Percentiles rank a stretch among this genome's conserved stretches.
These are phyloP conservation scores for Candolleomyces eurysporus DNA, from an alignment of 768 basidiomycete genomes.

Conservation along the genomic window DNA sequence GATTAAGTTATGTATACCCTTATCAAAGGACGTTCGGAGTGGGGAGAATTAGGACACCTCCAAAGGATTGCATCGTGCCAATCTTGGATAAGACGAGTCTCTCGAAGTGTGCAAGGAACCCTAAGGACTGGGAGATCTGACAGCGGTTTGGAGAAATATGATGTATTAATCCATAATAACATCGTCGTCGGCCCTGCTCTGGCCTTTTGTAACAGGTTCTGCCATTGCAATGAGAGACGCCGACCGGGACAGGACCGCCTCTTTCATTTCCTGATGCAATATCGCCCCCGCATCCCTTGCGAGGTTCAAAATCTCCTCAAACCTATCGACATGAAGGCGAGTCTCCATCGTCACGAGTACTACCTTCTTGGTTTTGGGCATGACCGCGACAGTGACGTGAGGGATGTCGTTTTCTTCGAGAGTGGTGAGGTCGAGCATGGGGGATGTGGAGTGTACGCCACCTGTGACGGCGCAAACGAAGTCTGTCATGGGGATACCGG, in stretches of 20 bases:
- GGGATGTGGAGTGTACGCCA: constrained; percentile 78
- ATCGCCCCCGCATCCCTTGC: constrained; percentile 76
- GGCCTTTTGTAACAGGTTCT: constrained; percentile 36
- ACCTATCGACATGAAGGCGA: constrained; percentile 87
- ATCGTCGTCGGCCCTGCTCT: constrained; percentile 9
- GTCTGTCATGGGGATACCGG: constrained; percentile 88
- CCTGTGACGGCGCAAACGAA: constrained; percentile 89
- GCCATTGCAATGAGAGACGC: constrained; percentile 60
- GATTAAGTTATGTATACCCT: not conserved
- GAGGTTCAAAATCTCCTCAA: constrained; percentile 82
- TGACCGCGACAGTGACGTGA: constrained; percentile 81
- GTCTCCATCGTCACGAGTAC: constrained; percentile 94
- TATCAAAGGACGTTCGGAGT: not conserved
- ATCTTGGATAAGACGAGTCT: not conserved
- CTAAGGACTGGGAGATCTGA: not conserved
- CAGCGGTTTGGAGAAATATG: not conserved
- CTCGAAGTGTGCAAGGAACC: not conserved
- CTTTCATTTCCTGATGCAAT: constrained; percentile 82
- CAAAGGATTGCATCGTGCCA: not conserved
- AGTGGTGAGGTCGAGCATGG: constrained; percentile 83
- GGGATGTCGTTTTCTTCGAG: constrained; percentile 93
- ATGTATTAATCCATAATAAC: constrained; percentile 7
- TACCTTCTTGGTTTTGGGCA: constrained; percentile 84
- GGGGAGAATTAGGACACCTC: no score
- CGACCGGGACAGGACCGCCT: constrained; percentile 64